phyloP scores from a whole-genome alignment of 1,284 basidiomycete genomes.

The Ganoderma boninense region DNA sequence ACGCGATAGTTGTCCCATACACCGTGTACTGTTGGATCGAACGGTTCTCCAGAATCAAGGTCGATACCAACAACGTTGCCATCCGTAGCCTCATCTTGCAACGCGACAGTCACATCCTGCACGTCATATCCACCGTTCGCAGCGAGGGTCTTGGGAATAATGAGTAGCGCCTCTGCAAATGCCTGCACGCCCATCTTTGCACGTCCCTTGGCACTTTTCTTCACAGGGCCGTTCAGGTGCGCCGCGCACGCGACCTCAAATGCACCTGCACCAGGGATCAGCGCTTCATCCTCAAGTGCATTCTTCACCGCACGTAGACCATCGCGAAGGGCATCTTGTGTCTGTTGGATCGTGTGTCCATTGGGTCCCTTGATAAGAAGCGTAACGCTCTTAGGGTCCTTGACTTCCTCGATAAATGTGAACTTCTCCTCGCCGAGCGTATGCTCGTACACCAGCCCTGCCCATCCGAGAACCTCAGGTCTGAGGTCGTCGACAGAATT shows the following conservation, averaged over 20 bases:
- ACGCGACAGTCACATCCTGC: slow-evolving; percentile 91
- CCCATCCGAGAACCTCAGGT: slow-evolving; percentile 94
- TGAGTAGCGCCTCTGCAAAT: slow-evolving; percentile 93
- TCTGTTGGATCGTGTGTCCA: slow-evolving; percentile 95
- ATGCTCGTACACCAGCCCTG: slow-evolving; percentile 98
- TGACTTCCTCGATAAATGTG: slow-evolving; percentile 98
- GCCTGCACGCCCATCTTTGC: slow-evolving; percentile 98
- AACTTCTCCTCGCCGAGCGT: slow-evolving; percentile 99
- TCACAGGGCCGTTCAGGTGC: slow-evolving; percentile 82
- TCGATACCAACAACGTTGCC: slow-evolving; percentile 93
- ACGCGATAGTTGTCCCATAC: slow-evolving; percentile 99
- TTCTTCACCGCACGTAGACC: slow-evolving; percentile 98
- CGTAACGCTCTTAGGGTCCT: slow-evolving; percentile 96
- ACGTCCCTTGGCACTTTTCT: slow-evolving; percentile 93
- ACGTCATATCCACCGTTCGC: slow-evolving; percentile 98
- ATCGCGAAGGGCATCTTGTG: slow-evolving; percentile 96
- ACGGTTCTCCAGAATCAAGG: slow-evolving; percentile 93
- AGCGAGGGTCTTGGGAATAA: slow-evolving; percentile 97
- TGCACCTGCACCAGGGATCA: slow-evolving; percentile 96
- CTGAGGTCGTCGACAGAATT: slow-evolving; percentile 98
- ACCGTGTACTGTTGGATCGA: slow-evolving; percentile 94
- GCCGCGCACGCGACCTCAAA: slow-evolving; percentile 96
- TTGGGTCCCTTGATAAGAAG: slow-evolving; percentile 99
- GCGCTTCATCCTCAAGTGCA: slow-evolving; percentile 88
- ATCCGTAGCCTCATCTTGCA: slow-evolving; percentile 94